Evolutionary conservation across 768 basidiomycete genomes (phyloP).

Genomic region (Trametes cinnabarina): DNA sequence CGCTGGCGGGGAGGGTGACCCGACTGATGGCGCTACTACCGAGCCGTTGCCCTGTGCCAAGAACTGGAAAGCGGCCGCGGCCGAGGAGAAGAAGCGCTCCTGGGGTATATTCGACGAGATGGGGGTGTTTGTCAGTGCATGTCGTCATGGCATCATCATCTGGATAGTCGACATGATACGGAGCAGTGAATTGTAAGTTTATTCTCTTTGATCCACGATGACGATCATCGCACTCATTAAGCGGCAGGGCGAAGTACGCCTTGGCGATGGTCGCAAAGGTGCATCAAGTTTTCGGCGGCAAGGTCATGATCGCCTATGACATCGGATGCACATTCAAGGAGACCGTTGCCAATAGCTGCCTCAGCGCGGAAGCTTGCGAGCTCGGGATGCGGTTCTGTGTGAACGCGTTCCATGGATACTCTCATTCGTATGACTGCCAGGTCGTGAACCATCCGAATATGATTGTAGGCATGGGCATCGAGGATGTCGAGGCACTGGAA

Average conservation of each 20-base stretch:
- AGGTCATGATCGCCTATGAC: conserved; percentile 10
- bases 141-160: conserved; percentile 21
- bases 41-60: conserved; percentile 28
- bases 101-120: conserved; percentile 37
- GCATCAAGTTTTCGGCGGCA: background rate
- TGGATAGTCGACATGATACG: conserved; percentile 21
- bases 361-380: background rate
- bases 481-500: conserved; percentile 29
- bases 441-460: conserved; percentile 30
- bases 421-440: conserved; percentile 36
- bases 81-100: conserved; percentile 33
- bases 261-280: conserved; percentile 5
- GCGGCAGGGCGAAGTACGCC: conserved; percentile 4
- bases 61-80: conserved; percentile 34
- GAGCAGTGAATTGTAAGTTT: conserved; percentile 22
- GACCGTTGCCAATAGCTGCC: conserved; percentile 10
- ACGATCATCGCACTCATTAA: too few relatives aligned
- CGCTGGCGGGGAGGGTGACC: conserved; percentile 12
- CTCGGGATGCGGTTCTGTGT: conserved; percentile 13
- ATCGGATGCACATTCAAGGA: conserved; percentile 20
- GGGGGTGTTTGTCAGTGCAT: conserved; percentile 33
- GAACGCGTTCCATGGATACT: conserved; percentile 36
- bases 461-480: conserved; percentile 32
- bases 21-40: conserved; percentile 18
- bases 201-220: too few relatives aligned